Evolutionary conservation across 169 alveolate genomes (phyloP).

Genomic region (Theileria annulata): DNA sequence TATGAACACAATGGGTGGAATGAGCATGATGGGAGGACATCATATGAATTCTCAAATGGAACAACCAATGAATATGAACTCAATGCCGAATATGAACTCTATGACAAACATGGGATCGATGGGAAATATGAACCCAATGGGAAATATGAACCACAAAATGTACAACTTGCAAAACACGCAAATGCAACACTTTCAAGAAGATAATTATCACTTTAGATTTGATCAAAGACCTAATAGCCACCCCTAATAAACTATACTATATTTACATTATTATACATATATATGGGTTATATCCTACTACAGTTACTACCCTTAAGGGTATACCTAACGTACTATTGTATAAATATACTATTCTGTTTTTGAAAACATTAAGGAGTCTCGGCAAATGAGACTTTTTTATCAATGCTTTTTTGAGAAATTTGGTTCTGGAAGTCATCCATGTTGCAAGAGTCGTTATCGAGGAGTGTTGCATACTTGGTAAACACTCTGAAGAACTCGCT

Average conservation of each 20-base stretch:
- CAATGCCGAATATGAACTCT: constrained; percentile 13
- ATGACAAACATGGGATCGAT: constrained; percentile 6
- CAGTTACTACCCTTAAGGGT: background rate
- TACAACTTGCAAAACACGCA: constrained; percentile 20
- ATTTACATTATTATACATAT: background rate
- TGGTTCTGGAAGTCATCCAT: background rate
- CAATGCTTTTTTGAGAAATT: constrained; percentile 2
- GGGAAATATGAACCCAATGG: background rate
- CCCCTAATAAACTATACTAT: background rate
- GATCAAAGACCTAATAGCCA: background rate
- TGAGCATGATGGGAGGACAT: background rate
- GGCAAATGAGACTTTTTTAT: constrained; percentile 14
- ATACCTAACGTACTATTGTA: background rate
- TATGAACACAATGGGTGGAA: background rate
- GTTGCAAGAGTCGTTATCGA: constrained; percentile 22
- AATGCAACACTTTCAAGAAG: constrained; percentile 15
- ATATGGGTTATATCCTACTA: too few species aligned
- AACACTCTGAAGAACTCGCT: constrained; percentile 16
- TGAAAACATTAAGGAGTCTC: background rate
- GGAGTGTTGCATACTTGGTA: background rate
- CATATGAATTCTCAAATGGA: background rate
- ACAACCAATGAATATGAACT: background rate
- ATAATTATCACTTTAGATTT: constrained; percentile 6
- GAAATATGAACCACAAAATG: constrained; percentile 13
- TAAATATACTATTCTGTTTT: background rate